Evolutionary conservation across 768 basidiomycete species (phyloP), one percentile per base, ranked within the genome.

Genomic region (Trametes coccinea): DNA sequence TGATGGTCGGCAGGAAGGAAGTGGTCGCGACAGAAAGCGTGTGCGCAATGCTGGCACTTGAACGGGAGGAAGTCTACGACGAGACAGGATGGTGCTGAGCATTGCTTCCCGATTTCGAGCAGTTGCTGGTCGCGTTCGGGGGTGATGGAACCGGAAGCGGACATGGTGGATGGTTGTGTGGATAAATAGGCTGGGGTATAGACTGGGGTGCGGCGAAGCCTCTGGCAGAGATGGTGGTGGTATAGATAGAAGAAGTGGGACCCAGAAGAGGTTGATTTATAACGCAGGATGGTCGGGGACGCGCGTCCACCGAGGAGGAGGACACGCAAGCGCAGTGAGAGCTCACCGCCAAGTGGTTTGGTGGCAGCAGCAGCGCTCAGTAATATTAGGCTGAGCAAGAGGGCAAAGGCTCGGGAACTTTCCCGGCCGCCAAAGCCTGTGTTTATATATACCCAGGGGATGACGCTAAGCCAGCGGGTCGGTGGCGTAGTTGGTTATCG

Each of bases 21-120:
- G 70, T 95, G 92, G 11, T 92, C 88, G 44, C 85, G 84, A 67
- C 93, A 95, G 76, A 86, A 94, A 0, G 80, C 78, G 14, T 79
- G 72, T 13, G 79, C 70, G 72, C 92, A 95, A 68, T 92, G 90
- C 52, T 90, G 87, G 72, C 92, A 95, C 74, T 88, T 89, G 80
- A 93, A 89, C 0, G 92, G 92, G 10, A 94, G 78, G 66, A 93
- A 93, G 77, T 94, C 92, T 69, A 93, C 82, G 63, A 90, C 81
- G 31, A 79, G 73, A 74, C 92, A 94, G 1, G 82, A 74, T 0
- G 82, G 71, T 53, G 84, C 79, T 13, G 87, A 84, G 74, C 92
- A 94, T 67, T 90, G 87, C 59, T 83, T 80, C 6, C 90, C 90
- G 65, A 93, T 72, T 43, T 77, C 74, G 60, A 93, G 82, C 9